Evolutionary conservation across 1,284 basidiomycete species (phyloP).

Genomic region (Boletus sp.): DNA sequence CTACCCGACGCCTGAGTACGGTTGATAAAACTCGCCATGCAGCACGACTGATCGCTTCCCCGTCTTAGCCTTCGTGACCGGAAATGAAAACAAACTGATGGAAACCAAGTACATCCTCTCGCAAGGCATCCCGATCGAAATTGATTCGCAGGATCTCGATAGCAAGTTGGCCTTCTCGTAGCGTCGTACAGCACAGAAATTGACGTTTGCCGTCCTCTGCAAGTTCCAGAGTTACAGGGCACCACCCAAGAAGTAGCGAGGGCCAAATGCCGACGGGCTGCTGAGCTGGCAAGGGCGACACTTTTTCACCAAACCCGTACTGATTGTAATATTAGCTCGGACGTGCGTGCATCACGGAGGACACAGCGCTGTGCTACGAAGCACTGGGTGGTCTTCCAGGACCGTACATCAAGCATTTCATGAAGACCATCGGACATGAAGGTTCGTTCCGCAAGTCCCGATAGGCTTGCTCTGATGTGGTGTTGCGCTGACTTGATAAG

Average conservation of each 20-base stretch:
- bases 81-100: slow-evolving; percentile 89
- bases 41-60: slow-evolving; percentile 1
- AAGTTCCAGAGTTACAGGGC: slow-evolving; percentile 93
- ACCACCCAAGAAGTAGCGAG: slow-evolving; percentile 86
- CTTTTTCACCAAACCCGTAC: neutral
- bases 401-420: slow-evolving; percentile 95
- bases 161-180: slow-evolving; percentile 42
- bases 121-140: slow-evolving; percentile 53
- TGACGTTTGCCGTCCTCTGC: slow-evolving; percentile 8
- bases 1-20: slow-evolving; percentile 24
- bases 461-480: slow-evolving; percentile 26
- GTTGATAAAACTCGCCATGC: neutral
- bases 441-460: slow-evolving; percentile 16
- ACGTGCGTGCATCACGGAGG: slow-evolving; percentile 92
- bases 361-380: slow-evolving; percentile 90
- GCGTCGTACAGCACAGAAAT: neutral
- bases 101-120: slow-evolving; percentile 83
- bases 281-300: slow-evolving; percentile 58
- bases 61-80: slow-evolving; percentile 82
- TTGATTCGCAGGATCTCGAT: slow-evolving; percentile 68
- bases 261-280: slow-evolving; percentile 85
- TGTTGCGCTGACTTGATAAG: slow-evolving; percentile 33
- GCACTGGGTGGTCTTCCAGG: slow-evolving; percentile 90
- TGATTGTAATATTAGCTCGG: slow-evolving; percentile 47
- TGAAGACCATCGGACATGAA: slow-evolving; percentile 76